Conservation (phyloP, 768 basidiomycete species). For the Pisolithus tinctorius region DNA sequence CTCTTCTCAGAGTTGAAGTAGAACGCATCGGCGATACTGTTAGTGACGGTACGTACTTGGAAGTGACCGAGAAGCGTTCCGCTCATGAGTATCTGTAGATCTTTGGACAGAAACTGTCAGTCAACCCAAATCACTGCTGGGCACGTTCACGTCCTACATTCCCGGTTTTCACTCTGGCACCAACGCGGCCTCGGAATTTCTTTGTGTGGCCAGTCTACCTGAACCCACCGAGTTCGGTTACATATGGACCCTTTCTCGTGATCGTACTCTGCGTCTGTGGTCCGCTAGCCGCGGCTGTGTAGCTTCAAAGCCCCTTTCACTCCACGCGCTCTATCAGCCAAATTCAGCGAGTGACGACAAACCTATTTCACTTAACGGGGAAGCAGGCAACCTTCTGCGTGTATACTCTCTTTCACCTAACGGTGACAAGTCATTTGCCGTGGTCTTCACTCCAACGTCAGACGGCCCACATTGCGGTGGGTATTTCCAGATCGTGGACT, state of each 20-base stretch:
- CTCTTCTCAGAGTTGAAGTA: conserved; percentile 63
- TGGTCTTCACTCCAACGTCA: conserved; percentile 69
- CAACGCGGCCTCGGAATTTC: conserved; percentile 49
- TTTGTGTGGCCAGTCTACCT: conserved; percentile 66
- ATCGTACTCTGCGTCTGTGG: conserved; percentile 82
- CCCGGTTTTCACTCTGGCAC: conserved; percentile 42
- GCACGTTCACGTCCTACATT: conserved; percentile 60
- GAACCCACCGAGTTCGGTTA: conserved; percentile 71
- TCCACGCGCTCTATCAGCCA: conserved; percentile 27
- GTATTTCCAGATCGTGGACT: conserved; percentile 64
- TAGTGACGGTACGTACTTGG: conserved; percentile 46
- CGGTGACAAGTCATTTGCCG: conserved; percentile 51
- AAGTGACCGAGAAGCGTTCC: conserved; percentile 2
- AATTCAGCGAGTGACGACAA: conserved; percentile 26
- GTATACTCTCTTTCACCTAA: conserved; percentile 45
- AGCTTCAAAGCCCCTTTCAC: conserved; percentile 50
- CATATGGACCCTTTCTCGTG: conserved; percentile 82
- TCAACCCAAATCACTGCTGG: conserved; percentile 61
- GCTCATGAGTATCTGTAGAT: conserved; percentile 35
- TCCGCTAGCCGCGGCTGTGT: conserved; percentile 68
- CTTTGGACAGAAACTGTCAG: conserved; percentile 64
- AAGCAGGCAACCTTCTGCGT: conserved; percentile 56
- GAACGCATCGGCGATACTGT: conserved; percentile 48
- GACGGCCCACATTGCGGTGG: conserved; percentile 64
- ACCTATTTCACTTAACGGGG: conserved; percentile 50